phyloP scores from a whole-genome alignment of 257 asterid genomes.

The Solanum pennellii region DNA sequence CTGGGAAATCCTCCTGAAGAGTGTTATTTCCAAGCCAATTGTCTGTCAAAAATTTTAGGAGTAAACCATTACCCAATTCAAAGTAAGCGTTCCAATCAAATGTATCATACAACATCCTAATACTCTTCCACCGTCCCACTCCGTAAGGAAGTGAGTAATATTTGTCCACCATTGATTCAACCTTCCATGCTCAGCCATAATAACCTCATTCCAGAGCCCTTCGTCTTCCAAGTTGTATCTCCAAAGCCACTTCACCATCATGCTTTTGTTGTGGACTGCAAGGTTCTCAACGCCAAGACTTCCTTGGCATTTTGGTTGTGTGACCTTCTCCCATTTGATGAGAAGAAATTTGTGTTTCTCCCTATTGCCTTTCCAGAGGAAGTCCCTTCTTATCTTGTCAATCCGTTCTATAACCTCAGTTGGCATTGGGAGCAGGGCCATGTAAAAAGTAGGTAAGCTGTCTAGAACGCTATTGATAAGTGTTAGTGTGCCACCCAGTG shows the following conservation, averaged over 20 bases:
- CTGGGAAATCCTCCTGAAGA: not conserved
- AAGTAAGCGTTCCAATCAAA: not conserved
- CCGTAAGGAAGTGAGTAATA: not conserved
- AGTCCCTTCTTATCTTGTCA: not conserved
- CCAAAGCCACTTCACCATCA: not conserved
- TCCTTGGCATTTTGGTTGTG: not conserved
- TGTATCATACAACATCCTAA: not conserved
- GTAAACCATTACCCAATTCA: not conserved
- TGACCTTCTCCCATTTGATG: not conserved
- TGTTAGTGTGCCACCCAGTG: not conserved
- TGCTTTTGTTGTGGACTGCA: not conserved
- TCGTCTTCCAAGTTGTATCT: not conserved
- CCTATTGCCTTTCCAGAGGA: not conserved
- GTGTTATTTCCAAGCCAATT: not conserved
- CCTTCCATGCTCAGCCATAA: not conserved
- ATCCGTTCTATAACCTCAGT: not conserved
- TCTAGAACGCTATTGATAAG: not conserved
- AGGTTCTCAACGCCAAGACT: not conserved
- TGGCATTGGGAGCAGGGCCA: not conserved
- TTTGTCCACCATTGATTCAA: not conserved
- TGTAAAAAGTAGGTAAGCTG: not conserved
- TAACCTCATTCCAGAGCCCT: not conserved
- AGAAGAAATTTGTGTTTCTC: not conserved
- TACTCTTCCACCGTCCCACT: not conserved
- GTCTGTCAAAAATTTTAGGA: not conserved